These are phyloP conservation scores for Aspergillus bertholletiae DNA, from an alignment of 495 filamentous ascomycete species.

Conservation along the genomic window DNA sequence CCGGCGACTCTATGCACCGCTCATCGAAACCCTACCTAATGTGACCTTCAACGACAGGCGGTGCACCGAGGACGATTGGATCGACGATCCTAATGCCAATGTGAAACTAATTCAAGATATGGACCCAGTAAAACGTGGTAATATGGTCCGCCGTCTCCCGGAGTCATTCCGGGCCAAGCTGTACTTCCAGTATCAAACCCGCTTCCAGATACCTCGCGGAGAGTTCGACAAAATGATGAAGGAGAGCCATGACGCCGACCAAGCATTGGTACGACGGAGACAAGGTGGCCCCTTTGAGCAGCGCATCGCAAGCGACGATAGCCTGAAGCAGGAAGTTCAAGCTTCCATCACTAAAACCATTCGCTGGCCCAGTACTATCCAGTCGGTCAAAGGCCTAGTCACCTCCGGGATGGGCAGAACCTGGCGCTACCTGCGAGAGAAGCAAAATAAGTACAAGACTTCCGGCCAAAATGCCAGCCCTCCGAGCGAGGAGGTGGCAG, in stretches of 20 bases:
- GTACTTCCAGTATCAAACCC: slow-evolving; percentile 90
- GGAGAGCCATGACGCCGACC: slow-evolving; percentile 60
- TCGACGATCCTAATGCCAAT: slow-evolving; percentile 57
- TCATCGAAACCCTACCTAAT: slow-evolving; percentile 88
- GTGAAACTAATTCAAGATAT: slow-evolving; percentile 76
- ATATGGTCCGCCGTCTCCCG: slow-evolving; percentile 92
- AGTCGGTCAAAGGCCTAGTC: slow-evolving; percentile 75
- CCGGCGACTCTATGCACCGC: slow-evolving; percentile 79
- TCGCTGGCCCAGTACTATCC: slow-evolving; percentile 81
- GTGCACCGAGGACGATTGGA: slow-evolving; percentile 59
- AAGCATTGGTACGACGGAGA: slow-evolving; percentile 61
- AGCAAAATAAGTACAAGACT: slow-evolving; percentile 62
- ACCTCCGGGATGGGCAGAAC: slow-evolving; percentile 69
- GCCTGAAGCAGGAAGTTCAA: slow-evolving; percentile 63
- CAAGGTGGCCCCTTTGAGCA: slow-evolving; percentile 83
- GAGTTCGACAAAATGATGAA: slow-evolving; percentile 89
- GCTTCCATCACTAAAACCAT: slow-evolving; percentile 80
- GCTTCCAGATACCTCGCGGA: slow-evolving; percentile 75
- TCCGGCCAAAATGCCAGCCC: slow-evolving; percentile 24
- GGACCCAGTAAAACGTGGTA: slow-evolving; percentile 82
- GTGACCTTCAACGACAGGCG: slow-evolving; percentile 72
- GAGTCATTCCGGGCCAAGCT: slow-evolving; percentile 82
- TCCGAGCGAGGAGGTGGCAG: slow-evolving; percentile 10
- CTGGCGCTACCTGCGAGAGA: slow-evolving; percentile 77
- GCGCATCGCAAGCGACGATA: slow-evolving; percentile 69